A percentile compares a stretch with the other conserved stretches of the same genome.
phyloP scores from a whole-genome alignment of 176 grass and related monocot genomes.

The Tillandsia leiboldiana region DNA sequence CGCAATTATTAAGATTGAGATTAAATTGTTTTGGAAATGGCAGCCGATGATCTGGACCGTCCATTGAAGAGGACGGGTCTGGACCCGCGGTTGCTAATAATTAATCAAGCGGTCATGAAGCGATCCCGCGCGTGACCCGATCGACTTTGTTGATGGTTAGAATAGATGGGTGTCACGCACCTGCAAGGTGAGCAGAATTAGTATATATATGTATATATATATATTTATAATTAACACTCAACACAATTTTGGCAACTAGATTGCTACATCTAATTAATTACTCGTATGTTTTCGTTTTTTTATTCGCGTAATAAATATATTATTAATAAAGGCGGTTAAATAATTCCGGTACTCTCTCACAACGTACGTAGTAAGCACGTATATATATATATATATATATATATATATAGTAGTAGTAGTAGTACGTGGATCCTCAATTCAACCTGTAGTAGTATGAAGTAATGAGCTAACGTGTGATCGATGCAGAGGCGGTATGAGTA shows the following conservation, averaged over 20 bases:
- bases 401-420: no score
- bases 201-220: no score
- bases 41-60: constrained; percentile 14
- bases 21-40: not conserved
- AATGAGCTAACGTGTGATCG: not conserved
- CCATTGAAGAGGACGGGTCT: constrained; percentile 1
- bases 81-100: constrained; percentile 1
- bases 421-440: no score
- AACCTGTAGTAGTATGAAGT: not conserved
- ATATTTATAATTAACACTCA: no score
- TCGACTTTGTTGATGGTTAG: not conserved
- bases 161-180: not conserved
- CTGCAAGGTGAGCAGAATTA: not conserved
- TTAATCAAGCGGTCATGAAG: not conserved
- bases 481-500: constrained; percentile 64
- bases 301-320: no score
- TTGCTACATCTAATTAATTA: no score
- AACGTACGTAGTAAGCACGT: no score
- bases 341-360: no score
- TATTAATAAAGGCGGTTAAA: no score
- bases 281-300: no score
- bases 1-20: not conserved
- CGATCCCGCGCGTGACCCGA: not conserved
- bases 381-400: no score
- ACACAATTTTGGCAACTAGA: no score